Base-by-base conservation (phyloP, 805 yeast genomes). In the Kockiozyma suomiensis region DNA sequence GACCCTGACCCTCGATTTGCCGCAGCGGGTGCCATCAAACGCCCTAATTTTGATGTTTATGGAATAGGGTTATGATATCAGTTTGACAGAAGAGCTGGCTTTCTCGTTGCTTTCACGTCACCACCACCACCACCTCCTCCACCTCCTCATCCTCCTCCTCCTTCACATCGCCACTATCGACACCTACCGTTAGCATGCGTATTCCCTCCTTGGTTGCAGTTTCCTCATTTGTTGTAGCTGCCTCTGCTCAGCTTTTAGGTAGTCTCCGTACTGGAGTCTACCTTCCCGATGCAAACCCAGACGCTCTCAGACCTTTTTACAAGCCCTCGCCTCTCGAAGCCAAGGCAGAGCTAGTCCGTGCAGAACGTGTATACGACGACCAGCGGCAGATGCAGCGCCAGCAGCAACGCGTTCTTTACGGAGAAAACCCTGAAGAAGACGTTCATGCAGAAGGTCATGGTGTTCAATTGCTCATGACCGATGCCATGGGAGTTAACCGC, bases 401-500 rank as follows among this genome's bases (percentile, higher is more conserved):
- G 26, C 47, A 41, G 32, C 61, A 61, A 50, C 50, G 38, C 25
- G 66, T 62, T 17, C 54, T 62, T 17, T 62, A 62, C 52, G 66
- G 65, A 21, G 66, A 62, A 42, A 19, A 23, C 3, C 15, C 25
- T 13, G 47, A 38, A 3, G 37, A 46, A 30, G 50, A 30, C 25
- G 53, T 40, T 10, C 56, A 51, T 28, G 23, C 50, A 25, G 59
- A 50, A n/a, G 54, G 52, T 17, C 42, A 40, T 23, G 71, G 66
- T 56, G 69, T 61, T 12, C 67, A 70, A 26, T 57, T 72, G 53
- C 64, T 79, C 45, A 75, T 78, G 13, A 73, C 79, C 41, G 66
- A 62, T 4, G 78, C 78, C 30, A 68, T 79, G 43, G 73, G 76
- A 1, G 75, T 76, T 56, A 68, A 71, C 50, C 67, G 69, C 10